phyloP scores from a whole-genome alignment of 257 asterid species.

The Fraxinus pennsylvanica region DNA sequence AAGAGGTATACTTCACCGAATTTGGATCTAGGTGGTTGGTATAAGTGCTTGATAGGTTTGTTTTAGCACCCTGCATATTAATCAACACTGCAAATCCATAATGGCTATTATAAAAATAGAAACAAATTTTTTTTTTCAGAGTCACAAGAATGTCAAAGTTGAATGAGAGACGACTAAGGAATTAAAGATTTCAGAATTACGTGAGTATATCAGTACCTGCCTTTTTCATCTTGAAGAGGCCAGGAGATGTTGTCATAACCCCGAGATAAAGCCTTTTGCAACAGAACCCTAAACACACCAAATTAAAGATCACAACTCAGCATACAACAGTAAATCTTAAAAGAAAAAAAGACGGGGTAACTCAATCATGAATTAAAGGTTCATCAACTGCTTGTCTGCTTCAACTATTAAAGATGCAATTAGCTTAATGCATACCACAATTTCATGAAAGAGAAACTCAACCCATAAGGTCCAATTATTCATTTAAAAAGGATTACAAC shows the following conservation, averaged over 20 bases:
- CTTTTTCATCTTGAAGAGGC: conserved; percentile 82
- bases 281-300: conserved; percentile 57
- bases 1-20: conserved; percentile 44
- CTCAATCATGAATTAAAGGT: neutral
- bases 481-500: neutral
- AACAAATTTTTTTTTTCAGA: too few species aligned
- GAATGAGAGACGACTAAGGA: too few species aligned
- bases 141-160: neutral
- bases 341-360: neutral
- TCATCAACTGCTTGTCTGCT: neutral
- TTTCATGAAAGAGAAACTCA: neutral
- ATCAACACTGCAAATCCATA: conserved; percentile 26
- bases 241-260: conserved; percentile 78
- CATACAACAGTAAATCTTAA: neutral
- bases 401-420: neutral
- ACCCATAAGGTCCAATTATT: neutral
- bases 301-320: conserved; percentile 19
- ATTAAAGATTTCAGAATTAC: too few species aligned
- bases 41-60: conserved; percentile 51
- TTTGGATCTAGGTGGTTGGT: conserved; percentile 50
- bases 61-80: conserved; percentile 39
- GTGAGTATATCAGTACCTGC: conserved; percentile 50
- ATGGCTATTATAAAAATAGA: too few species aligned
- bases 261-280: conserved; percentile 72
- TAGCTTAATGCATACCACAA: neutral